phyloP scores from a whole-genome alignment of 106 monocot genomes.

The Dendrobium catenatum region DNA sequence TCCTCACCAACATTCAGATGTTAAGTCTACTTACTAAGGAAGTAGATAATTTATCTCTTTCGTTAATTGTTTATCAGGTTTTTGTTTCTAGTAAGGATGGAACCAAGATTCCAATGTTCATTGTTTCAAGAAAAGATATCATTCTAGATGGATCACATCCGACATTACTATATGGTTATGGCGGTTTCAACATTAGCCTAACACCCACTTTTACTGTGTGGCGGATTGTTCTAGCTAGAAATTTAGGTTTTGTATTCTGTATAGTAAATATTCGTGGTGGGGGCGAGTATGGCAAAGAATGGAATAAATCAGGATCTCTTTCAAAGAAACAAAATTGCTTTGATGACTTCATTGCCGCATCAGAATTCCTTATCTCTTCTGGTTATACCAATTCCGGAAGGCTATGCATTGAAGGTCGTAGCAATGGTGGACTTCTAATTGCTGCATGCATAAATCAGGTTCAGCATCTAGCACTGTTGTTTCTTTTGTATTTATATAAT shows the following conservation, averaged over 20 bases:
- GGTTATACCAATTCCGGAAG: slow-evolving; percentile 62
- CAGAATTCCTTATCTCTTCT: slow-evolving; percentile 67
- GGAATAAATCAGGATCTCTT: slow-evolving; percentile 88
- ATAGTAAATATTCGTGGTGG: slow-evolving; percentile 94
- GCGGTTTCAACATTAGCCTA: slow-evolving; percentile 83
- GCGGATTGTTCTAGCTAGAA: slow-evolving; percentile 55
- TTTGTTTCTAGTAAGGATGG: slow-evolving; percentile 82
- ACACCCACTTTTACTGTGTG: slow-evolving; percentile 64
- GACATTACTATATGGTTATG: slow-evolving; percentile 82
- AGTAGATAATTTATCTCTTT: neutral
- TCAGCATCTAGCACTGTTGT: neutral
- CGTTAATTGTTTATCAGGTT: slow-evolving; percentile 35
- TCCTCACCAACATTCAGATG: neutral
- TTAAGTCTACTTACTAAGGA: neutral
- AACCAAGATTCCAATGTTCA: slow-evolving; percentile 88
- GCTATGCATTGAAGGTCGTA: slow-evolving; percentile 90
- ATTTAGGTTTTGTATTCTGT: slow-evolving; percentile 65
- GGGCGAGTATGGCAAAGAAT: slow-evolving; percentile 97
- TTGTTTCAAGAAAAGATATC: slow-evolving; percentile 74
- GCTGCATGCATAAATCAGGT: slow-evolving; percentile 98
- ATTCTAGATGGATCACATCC: slow-evolving; percentile 79
- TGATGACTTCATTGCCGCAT: slow-evolving; percentile 87
- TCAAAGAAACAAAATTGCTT: slow-evolving; percentile 94
- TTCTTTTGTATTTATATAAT: neutral
- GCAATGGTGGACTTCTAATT: slow-evolving; percentile 95